Evolutionary conservation across 2,329 filamentous ascomycete species (phyloP).

Genomic region (Passalora sequoiae): DNA sequence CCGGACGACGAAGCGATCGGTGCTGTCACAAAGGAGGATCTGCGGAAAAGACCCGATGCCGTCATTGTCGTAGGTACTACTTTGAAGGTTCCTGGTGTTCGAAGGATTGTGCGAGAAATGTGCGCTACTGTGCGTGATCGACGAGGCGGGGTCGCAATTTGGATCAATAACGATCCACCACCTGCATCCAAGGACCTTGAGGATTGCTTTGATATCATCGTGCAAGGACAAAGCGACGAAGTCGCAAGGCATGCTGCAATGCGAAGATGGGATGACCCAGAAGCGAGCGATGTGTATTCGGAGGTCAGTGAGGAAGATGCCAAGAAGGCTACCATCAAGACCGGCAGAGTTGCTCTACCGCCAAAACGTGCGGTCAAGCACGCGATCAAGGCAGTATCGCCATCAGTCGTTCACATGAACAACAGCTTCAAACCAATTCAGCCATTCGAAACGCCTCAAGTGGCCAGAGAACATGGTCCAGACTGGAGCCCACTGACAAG

Average conservation of each 20-base stretch:
- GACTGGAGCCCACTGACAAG: slow-evolving; percentile 21
- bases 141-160: slow-evolving; percentile 71
- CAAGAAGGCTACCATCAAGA: slow-evolving; percentile 36
- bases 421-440: slow-evolving; percentile 30
- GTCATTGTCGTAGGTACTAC: slow-evolving; percentile 94
- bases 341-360: slow-evolving; percentile 18
- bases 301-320: slow-evolving; percentile 45
- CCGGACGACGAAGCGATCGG: slow-evolving; percentile 96
- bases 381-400: slow-evolving; percentile 15
- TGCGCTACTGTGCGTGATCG: slow-evolving; percentile 79
- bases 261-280: slow-evolving; percentile 52
- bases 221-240: slow-evolving; percentile 81
- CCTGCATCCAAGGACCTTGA: slow-evolving; percentile 80
- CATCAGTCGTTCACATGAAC: slow-evolving; percentile 25
- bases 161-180: slow-evolving; percentile 87
- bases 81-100: slow-evolving; percentile 88
- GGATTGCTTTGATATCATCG: slow-evolving; percentile 87
- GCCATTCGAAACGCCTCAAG: slow-evolving; percentile 20
- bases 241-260: slow-evolving; percentile 68
- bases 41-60: slow-evolving; percentile 80
- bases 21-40: slow-evolving; percentile 77
- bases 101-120: slow-evolving; percentile 83
- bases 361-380: slow-evolving; percentile 12
- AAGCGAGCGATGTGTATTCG: slow-evolving; percentile 36
- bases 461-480: slow-evolving; percentile 15